Conservation (phyloP, 495 filamentous ascomycete genomes). For the Staphylotrichum tortipilum region DNA sequence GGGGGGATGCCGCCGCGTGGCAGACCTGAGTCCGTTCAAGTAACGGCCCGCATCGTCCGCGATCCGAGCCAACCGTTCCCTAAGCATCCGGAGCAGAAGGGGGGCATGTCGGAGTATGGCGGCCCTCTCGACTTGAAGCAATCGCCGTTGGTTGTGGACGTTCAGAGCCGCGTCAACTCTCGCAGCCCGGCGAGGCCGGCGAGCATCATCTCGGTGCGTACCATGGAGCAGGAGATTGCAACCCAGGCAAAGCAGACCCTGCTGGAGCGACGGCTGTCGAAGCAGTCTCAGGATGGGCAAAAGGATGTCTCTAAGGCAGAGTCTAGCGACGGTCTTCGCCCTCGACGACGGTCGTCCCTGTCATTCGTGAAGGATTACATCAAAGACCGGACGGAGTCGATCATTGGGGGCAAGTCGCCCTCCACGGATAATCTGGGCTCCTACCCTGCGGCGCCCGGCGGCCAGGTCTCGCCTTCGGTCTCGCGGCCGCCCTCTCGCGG, state of each 20-base stretch:
- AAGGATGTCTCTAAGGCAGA: constrained; percentile 11
- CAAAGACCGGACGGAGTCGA: constrained; percentile 39
- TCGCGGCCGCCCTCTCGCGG: constrained; percentile 38
- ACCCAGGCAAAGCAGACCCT: constrained; percentile 24
- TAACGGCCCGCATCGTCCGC: constrained; percentile 69
- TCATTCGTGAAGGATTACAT: constrained; percentile 46
- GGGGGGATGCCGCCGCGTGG: constrained; percentile 31
- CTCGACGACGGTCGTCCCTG: constrained; percentile 39
- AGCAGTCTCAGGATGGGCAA: constrained; percentile 25
- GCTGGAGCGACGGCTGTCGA: constrained; percentile 31
- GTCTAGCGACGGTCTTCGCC: constrained; percentile 11
- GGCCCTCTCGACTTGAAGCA: constrained; percentile 55
- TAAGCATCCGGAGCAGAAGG: constrained; percentile 34
- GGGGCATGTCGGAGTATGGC: constrained; percentile 31
- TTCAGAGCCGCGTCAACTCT: constrained; percentile 40
- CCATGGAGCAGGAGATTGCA: constrained; percentile 11
- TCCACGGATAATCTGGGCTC: constrained; percentile 31
- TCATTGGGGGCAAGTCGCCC: constrained; percentile 27
- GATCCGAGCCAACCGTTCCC: constrained; percentile 42
- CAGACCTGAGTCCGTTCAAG: constrained; percentile 64
- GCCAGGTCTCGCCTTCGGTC: constrained; percentile 20
- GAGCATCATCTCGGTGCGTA: constrained; percentile 6
- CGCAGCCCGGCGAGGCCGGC: constrained; percentile 12
- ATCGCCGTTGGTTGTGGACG: constrained; percentile 63
- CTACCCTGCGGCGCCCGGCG: constrained; percentile 17